These are phyloP conservation scores for Hypericum androsaemum DNA, from an alignment of 345 rosid species.

Conservation along the genomic window DNA sequence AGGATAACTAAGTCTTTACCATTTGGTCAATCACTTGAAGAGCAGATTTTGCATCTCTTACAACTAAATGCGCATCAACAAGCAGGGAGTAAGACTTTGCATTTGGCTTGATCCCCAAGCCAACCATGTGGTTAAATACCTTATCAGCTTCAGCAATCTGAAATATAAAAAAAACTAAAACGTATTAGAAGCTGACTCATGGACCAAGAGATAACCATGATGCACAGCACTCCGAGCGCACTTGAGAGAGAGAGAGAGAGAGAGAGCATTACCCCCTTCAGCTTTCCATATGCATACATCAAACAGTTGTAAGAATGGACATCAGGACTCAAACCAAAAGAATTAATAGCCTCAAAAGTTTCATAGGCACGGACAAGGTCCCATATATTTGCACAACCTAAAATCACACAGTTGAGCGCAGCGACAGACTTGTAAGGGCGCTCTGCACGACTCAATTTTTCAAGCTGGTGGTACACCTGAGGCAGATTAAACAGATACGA, in stretches of 20 bases:
- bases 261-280: constrained; percentile 53
- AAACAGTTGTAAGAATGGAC: constrained; percentile 80
- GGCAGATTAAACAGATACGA: no score
- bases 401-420: constrained; percentile 81
- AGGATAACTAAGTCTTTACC: constrained; percentile 33
- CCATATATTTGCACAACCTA: constrained; percentile 94
- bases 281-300: constrained; percentile 75
- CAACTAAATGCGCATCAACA: constrained; percentile 82
- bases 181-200: neutral
- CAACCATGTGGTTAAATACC: constrained; percentile 68
- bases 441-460: constrained; percentile 57
- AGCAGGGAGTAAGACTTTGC: constrained; percentile 65
- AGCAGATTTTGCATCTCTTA: constrained; percentile 76
- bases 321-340: constrained; percentile 73
- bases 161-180: constrained; percentile 9
- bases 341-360: constrained; percentile 81
- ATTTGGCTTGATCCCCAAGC: constrained; percentile 79
- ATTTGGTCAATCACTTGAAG: constrained; percentile 52
- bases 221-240: neutral
- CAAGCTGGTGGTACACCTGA: constrained; percentile 91
- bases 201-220: neutral
- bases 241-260: constrained; percentile 6
- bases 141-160: constrained; percentile 83
- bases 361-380: constrained; percentile 92
- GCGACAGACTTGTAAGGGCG: constrained; percentile 85